Percentiles rank a stretch among this genome's conserved stretches.
phyloP scores from a whole-genome alignment of 2,329 filamentous ascomycete species.

The Conoideocrella luteorostrata region DNA sequence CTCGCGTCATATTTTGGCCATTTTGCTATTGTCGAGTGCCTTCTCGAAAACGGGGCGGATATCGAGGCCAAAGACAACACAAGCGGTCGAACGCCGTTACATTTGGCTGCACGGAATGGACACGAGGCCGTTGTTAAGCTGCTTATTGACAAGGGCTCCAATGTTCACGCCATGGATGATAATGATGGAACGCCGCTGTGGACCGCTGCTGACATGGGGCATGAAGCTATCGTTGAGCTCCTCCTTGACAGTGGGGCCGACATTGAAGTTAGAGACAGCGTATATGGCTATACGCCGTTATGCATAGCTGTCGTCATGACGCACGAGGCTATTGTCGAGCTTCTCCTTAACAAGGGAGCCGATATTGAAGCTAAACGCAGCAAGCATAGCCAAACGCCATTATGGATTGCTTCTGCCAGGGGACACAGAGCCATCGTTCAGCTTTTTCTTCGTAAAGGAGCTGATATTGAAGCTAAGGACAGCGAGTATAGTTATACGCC shows the following conservation, averaged over 20 bases:
- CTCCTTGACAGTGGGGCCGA: neutral
- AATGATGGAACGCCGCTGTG: neutral
- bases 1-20: no score
- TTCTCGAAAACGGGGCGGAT: neutral
- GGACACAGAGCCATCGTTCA: neutral
- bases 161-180: neutral
- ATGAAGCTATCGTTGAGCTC: neutral
- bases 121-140: neutral
- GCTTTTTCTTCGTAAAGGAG: neutral
- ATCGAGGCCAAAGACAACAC: neutral
- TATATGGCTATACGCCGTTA: no score
- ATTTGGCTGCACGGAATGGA: neutral
- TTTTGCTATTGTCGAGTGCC: neutral
- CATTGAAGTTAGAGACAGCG: no score
- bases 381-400: neutral
- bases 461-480: no score
- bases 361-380: conserved; percentile 1
- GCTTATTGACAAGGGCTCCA: neutral
- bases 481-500: no score
- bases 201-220: neutral
- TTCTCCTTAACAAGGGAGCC: no score
- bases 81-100: neutral
- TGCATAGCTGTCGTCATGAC: no score
- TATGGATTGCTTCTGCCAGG: neutral
- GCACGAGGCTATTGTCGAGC: no score